Evolutionary conservation across 495 filamentous ascomycete species (phyloP).

Genomic region (Penicillium flavigenum): DNA sequence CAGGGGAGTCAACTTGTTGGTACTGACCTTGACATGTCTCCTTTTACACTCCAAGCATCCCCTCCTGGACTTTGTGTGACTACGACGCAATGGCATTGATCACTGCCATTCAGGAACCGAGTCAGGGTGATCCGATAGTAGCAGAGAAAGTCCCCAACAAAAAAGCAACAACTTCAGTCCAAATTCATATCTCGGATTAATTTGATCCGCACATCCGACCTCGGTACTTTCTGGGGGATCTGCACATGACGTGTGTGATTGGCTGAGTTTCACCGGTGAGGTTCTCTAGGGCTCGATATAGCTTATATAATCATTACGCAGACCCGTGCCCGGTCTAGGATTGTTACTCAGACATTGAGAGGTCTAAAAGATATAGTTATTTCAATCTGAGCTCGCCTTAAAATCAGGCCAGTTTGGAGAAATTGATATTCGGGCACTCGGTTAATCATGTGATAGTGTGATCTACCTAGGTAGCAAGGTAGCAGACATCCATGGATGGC

Average conservation of each 20-base stretch:
- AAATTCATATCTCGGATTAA: conserved; percentile 4
- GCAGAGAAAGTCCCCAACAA: neutral
- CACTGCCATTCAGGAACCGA: conserved; percentile 4
- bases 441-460: no score
- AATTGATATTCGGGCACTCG: no score
- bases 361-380: no score
- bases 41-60: conserved; percentile 43
- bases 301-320: conserved; percentile 3
- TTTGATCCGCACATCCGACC: conserved; percentile 6
- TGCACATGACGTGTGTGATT: conserved; percentile 18
- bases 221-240: conserved; percentile 20
- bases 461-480: no score
- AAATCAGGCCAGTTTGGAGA: no score
- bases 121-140: neutral
- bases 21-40: conserved; percentile 40
- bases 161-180: neutral
- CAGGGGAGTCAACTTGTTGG: neutral
- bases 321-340: no score
- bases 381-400: no score
- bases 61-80: conserved; percentile 41
- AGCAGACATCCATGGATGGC: no score
- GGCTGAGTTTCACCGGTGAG: neutral
- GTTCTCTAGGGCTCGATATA: neutral
- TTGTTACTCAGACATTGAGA: no score
- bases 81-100: conserved; percentile 32